These are phyloP conservation scores for Exophiala oligosperma DNA, from an alignment of 2,329 filamentous ascomycete genomes.

Conservation along the genomic window DNA sequence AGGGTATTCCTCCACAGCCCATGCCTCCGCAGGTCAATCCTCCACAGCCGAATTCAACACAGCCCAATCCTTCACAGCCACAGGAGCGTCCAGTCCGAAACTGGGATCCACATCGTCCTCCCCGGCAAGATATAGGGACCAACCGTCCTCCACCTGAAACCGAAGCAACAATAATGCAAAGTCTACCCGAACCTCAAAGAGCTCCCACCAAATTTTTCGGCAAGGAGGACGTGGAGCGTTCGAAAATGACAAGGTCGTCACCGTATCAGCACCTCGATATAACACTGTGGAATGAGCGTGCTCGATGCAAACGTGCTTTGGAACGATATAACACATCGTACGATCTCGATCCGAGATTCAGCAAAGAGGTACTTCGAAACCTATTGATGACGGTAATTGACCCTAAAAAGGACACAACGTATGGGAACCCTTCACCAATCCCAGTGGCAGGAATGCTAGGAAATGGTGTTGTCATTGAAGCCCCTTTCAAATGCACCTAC, in stretches of 20 bases:
- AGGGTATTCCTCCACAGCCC: too few species aligned
- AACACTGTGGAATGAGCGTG: slow-evolving; percentile 78
- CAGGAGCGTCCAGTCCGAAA: too few species aligned
- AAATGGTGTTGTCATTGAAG: slow-evolving; percentile 75
- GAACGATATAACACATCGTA: slow-evolving; percentile 84
- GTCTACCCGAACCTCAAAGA: background rate
- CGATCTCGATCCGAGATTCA: slow-evolving; percentile 71
- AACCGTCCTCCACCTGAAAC: too few species aligned
- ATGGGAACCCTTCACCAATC: slow-evolving; percentile 57
- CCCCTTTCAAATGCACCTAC: slow-evolving; percentile 90
- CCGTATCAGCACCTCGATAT: slow-evolving; percentile 78
- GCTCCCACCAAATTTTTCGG: slow-evolving; percentile 14
- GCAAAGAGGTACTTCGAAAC: slow-evolving; percentile 36
- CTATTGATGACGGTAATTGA: slow-evolving; percentile 63
- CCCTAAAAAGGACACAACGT: slow-evolving; percentile 72
- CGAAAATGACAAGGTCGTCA: slow-evolving; percentile 82
- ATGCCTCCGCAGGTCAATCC: too few species aligned
- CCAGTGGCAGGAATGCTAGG: slow-evolving; percentile 58
- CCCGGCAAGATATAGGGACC: too few species aligned
- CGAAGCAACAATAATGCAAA: background rate
- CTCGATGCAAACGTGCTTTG: slow-evolving; percentile 76
- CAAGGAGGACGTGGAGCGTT: slow-evolving; percentile 68
- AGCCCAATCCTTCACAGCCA: too few species aligned
- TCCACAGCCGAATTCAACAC: too few species aligned
- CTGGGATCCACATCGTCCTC: too few species aligned